Conservation (phyloP, 179 eudicot species). For the Heliamphora pulchella region DNA sequence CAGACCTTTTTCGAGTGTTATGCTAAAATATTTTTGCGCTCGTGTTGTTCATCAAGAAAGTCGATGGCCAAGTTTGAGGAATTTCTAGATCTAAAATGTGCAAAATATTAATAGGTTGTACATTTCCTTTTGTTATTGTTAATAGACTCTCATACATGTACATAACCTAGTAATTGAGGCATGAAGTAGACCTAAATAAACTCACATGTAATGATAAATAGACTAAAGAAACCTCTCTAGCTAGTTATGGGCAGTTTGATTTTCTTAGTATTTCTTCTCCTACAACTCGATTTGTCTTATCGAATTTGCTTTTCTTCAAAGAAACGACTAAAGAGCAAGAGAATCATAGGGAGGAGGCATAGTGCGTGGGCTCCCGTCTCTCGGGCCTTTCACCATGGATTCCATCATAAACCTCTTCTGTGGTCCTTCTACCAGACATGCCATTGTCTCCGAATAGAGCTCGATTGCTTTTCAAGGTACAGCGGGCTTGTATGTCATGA, state of each 20-base stretch:
- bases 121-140: too few species aligned
- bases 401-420: slow-evolving; percentile 57
- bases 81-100: too few species aligned
- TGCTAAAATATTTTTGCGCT: too few species aligned
- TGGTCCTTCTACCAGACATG: slow-evolving; percentile 39
- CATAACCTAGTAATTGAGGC: too few species aligned
- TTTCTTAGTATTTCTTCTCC: slow-evolving; percentile 52
- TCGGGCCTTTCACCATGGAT: slow-evolving; percentile 55
- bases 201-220: background rate
- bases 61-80: too few species aligned
- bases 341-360: slow-evolving; percentile 69
- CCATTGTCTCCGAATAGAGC: slow-evolving; percentile 68
- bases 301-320: slow-evolving; percentile 33
- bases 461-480: slow-evolving; percentile 51
- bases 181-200: too few species aligned
- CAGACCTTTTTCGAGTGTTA: too few species aligned
- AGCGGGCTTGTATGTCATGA: slow-evolving; percentile 59
- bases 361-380: slow-evolving; percentile 41
- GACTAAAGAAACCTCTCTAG: background rate
- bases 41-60: too few species aligned
- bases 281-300: slow-evolving; percentile 46
- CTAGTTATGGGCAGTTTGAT: slow-evolving; percentile 19
- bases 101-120: too few species aligned
- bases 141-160: too few species aligned
- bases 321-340: slow-evolving; percentile 25